These are phyloP conservation scores for Colletotrichum musicola DNA, from an alignment of 2,329 filamentous ascomycete species.

Conservation along the genomic window DNA sequence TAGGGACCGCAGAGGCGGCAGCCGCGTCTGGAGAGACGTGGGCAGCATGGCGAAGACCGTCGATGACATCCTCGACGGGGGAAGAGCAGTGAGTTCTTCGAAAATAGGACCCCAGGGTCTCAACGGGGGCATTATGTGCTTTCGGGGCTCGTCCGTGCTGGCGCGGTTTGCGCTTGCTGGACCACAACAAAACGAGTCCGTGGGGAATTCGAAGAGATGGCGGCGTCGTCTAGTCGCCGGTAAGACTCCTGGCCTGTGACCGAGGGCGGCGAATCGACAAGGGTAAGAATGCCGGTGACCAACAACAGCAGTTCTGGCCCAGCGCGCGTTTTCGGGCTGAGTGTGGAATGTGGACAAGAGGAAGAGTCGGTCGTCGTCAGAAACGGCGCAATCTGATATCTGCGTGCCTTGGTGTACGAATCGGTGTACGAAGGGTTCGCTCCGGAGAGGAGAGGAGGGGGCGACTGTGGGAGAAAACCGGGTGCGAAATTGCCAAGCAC, in stretches of 20 bases:
- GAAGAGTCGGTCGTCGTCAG: not conserved
- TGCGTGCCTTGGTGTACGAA: not conserved
- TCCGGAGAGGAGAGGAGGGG: not conserved
- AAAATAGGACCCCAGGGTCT: constrained; percentile 42
- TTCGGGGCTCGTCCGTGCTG: constrained; percentile 15
- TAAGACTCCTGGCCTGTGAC: constrained; percentile 15
- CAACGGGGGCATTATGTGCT: constrained; percentile 38
- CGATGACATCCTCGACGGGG: constrained; percentile 53
- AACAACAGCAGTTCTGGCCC: constrained; percentile 26
- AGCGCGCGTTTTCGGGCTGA: not conserved
- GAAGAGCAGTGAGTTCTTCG: constrained; percentile 47
- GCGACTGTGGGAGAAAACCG: not conserved
- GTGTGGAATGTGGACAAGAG: constrained; percentile 23
- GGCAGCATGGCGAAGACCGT: constrained; percentile 68
- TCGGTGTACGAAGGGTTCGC: not conserved
- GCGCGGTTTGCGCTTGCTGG: constrained; percentile 7
- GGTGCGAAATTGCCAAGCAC: constrained; percentile 1
- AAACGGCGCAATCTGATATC: constrained; percentile 1
- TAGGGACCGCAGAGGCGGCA: constrained; percentile 65
- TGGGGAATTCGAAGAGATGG: constrained; percentile 33
- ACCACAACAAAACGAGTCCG: constrained; percentile 25
- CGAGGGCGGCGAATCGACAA: not conserved
- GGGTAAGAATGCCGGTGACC: constrained; percentile 25
- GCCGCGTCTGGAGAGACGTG: constrained; percentile 61
- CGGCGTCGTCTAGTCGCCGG: constrained; percentile 13